Conservation (phyloP, 1,139 yeast species). For the Saccharomyces hybrid region DNA sequence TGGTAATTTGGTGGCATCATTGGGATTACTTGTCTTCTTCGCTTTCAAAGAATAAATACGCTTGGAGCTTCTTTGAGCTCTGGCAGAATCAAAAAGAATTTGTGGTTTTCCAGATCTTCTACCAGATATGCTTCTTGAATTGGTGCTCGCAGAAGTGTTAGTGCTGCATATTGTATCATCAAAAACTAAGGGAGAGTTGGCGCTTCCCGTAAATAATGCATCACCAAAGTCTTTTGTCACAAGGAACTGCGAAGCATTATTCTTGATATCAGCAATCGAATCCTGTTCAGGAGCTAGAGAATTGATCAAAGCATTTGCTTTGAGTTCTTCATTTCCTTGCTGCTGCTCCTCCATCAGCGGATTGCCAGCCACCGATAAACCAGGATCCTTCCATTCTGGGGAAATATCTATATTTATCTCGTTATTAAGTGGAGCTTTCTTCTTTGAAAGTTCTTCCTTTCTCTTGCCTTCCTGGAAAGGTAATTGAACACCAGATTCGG, state of each 20-base stretch:
- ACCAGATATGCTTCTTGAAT: background rate
- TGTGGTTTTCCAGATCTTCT: background rate
- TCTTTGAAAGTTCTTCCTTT: background rate
- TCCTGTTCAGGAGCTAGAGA: constrained; percentile 27
- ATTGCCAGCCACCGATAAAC: background rate
- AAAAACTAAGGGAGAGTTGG: constrained; percentile 14
- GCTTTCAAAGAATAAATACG: background rate
- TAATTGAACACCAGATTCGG: background rate
- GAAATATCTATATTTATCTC: background rate
- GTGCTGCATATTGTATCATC: background rate
- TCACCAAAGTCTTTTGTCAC: constrained; percentile 10
- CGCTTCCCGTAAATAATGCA: constrained; percentile 22
- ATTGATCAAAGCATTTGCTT: background rate
- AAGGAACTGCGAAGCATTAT: background rate
- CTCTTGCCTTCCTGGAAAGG: constrained; percentile 1
- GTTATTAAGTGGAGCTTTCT: background rate
- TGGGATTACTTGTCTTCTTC: background rate
- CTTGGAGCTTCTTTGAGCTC: background rate
- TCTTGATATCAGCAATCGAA: constrained; percentile 16
- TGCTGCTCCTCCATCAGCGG: background rate
- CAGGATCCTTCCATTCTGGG: background rate
- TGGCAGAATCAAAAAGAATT: constrained; percentile 1
- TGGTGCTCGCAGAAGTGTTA: background rate
- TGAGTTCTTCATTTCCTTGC: background rate
- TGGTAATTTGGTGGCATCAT: background rate